phyloP scores from a whole-genome alignment of 371 early-diverging fungal species.

The Catenaria anguillulae region DNA sequence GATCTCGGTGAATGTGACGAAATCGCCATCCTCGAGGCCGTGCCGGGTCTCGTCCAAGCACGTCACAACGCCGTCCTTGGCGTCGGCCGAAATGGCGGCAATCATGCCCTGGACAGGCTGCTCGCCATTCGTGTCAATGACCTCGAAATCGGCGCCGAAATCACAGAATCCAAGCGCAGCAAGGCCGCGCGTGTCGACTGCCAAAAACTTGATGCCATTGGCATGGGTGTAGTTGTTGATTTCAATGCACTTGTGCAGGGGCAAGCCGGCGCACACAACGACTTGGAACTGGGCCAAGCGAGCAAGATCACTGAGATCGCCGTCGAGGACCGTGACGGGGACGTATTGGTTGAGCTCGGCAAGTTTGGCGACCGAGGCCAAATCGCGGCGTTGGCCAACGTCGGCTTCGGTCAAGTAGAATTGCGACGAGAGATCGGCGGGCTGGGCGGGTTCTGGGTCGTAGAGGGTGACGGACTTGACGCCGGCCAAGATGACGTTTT shows the following conservation, averaged over 20 bases:
- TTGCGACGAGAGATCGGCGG: constrained; percentile 88
- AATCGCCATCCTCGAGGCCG: constrained; percentile 91
- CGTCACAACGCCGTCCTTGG: constrained; percentile 79
- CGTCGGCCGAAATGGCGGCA: constrained; percentile 53
- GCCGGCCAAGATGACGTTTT: constrained; percentile 98
- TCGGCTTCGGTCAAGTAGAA: constrained; percentile 85
- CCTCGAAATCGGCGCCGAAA: constrained; percentile 81
- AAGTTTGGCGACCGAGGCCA: constrained; percentile 62
- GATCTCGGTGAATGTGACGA: constrained; percentile 84
- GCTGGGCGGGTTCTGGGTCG: constrained; percentile 61
- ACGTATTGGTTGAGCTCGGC: constrained; percentile 97
- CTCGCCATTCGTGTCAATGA: constrained; percentile 91
- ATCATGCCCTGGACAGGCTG: constrained; percentile 86
- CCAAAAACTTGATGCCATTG: constrained; percentile 78
- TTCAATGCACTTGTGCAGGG: constrained; percentile 63
- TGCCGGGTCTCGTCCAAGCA: constrained; percentile 93
- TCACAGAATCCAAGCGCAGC: constrained; percentile 96
- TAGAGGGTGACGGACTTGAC: constrained; percentile 93
- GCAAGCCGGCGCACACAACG: constrained; percentile 72
- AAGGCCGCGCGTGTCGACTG: constrained; percentile 84
- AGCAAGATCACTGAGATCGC: constrained; percentile 49
- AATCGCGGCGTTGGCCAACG: constrained; percentile 81
- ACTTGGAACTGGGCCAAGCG: constrained; percentile 59
- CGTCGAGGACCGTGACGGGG: constrained; percentile 67
- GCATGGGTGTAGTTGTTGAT: constrained; percentile 78